phyloP scores from a whole-genome alignment of 495 filamentous ascomycete genomes.

The Penicillium crystallinum region DNA sequence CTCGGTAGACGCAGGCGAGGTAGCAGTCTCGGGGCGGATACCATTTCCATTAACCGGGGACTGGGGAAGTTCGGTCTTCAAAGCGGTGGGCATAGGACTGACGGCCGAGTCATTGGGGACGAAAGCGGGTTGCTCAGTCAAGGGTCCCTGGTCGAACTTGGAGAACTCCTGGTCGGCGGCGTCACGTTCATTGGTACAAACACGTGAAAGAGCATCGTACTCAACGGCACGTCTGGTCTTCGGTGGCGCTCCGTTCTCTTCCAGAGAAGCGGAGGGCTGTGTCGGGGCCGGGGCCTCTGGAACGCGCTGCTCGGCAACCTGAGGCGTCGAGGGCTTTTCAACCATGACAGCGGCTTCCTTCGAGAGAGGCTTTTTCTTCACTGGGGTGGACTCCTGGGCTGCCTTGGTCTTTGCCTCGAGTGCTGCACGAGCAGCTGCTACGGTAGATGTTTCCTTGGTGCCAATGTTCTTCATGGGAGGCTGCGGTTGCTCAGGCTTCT shows the following conservation, averaged over 20 bases:
- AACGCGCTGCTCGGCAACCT: slow-evolving; percentile 19
- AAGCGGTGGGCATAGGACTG: slow-evolving; percentile 12
- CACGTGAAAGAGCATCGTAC: slow-evolving; percentile 52
- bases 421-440: slow-evolving; percentile 49
- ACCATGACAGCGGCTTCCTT: slow-evolving; percentile 11
- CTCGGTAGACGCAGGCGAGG: slow-evolving; percentile 3
- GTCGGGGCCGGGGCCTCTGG: slow-evolving; percentile 9
- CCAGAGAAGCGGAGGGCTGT: slow-evolving; percentile 1
- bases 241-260: slow-evolving; percentile 31
- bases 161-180: slow-evolving; percentile 69
- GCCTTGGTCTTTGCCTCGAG: slow-evolving; percentile 40
- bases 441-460: slow-evolving; percentile 32
- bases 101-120: slow-evolving; percentile 60
- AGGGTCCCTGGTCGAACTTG: slow-evolving; percentile 84
- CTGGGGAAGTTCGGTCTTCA: slow-evolving; percentile 10
- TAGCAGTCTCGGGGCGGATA: slow-evolving; percentile 6
- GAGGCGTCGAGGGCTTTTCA: slow-evolving; percentile 19
- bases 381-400: slow-evolving; percentile 26
- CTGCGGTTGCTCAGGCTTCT: slow-evolving; percentile 35
- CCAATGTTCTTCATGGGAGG: slow-evolving; percentile 34
- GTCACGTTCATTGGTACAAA: slow-evolving; percentile 59
- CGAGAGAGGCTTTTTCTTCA: slow-evolving; percentile 39
- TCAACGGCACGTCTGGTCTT: slow-evolving; percentile 47
- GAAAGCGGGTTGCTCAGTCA: slow-evolving; percentile 82
- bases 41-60: slow-evolving; percentile 21